phyloP scores from a whole-genome alignment of 345 rosid genomes.

The Acer saccharum region DNA sequence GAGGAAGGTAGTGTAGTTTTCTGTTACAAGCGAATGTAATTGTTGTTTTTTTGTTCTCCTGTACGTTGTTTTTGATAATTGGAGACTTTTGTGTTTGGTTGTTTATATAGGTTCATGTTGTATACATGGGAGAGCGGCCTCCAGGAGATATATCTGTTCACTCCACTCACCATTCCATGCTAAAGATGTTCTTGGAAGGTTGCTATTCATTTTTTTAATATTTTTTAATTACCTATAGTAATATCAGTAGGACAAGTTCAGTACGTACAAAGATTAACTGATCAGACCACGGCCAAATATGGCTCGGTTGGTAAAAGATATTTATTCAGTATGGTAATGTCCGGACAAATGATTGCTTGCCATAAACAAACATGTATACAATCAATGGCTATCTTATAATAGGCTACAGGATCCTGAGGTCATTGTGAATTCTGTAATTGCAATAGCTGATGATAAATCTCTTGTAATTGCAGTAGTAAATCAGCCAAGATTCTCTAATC shows the following conservation, averaged over 20 bases:
- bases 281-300: too few species aligned
- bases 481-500: slow-evolving; percentile 33
- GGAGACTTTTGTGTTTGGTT: background rate
- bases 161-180: slow-evolving; percentile 33
- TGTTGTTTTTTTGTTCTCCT: background rate
- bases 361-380: background rate
- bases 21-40: background rate
- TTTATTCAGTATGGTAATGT: too few species aligned
- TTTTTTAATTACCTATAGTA: too few species aligned
- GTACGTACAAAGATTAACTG: too few species aligned
- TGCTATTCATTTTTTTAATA: background rate
- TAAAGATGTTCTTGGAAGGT: slow-evolving; percentile 43
- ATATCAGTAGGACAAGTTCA: too few species aligned
- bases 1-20: slow-evolving; percentile 27
- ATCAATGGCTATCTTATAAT: background rate
- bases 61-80: too few species aligned
- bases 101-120: slow-evolving; percentile 29
- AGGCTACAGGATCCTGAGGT: background rate
- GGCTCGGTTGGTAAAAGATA: too few species aligned
- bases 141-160: slow-evolving; percentile 18
- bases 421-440: background rate
- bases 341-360: background rate
- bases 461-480: slow-evolving; percentile 25
- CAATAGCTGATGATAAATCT: background rate
- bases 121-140: slow-evolving; percentile 44